A percentile compares a stretch with the other conserved stretches of the same genome.
These are phyloP conservation scores for Raddia distichophylla DNA, from an alignment of 176 grass and related monocot genomes.

Conservation along the genomic window DNA sequence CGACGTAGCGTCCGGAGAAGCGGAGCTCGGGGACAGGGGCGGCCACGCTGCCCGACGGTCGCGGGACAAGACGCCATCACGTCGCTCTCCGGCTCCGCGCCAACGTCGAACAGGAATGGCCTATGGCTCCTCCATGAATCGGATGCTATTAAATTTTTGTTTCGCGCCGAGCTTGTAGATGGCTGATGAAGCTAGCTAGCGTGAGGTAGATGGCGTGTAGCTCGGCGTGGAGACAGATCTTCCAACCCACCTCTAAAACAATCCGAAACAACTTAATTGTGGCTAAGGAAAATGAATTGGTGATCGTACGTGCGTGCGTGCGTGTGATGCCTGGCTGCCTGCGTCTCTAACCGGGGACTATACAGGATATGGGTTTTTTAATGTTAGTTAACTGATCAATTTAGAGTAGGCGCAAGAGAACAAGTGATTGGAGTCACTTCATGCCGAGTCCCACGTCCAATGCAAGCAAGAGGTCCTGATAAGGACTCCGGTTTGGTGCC, in stretches of 20 bases:
- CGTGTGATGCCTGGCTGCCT: neutral
- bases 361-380: neutral
- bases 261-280: neutral
- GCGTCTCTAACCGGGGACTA: neutral
- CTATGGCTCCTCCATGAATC: neutral
- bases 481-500: conserved; percentile 36
- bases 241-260: conserved; percentile 51
- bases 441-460: conserved; percentile 26
- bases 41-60: conserved; percentile 63
- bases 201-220: conserved; percentile 28
- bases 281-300: neutral
- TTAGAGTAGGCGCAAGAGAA: conserved; percentile 19
- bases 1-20: conserved; percentile 23
- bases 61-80: conserved; percentile 73
- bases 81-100: conserved; percentile 45
- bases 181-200: neutral
- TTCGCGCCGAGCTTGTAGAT: neutral
- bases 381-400: neutral
- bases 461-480: conserved; percentile 16
- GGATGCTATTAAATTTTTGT: neutral
- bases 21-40: conserved; percentile 36
- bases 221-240: conserved; percentile 46
- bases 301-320: neutral
- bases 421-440: conserved; percentile 40
- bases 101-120: neutral